phyloP scores from a whole-genome alignment of 2,329 filamentous ascomycete species.

The Ophiocordyceps sinensis region DNA sequence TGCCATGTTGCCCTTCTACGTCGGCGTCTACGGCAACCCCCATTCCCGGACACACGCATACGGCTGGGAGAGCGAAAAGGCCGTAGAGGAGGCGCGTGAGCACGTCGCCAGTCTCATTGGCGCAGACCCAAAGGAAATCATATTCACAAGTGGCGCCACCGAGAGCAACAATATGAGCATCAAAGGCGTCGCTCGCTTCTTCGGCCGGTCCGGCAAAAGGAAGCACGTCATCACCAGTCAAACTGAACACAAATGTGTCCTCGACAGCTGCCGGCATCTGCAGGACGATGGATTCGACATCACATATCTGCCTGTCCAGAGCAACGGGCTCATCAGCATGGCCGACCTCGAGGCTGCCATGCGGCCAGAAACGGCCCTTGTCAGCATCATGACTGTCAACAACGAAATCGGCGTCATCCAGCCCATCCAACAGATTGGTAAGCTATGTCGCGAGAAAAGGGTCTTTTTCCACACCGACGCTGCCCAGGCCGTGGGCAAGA shows the following conservation, averaged over 20 bases:
- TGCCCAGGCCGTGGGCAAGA: conserved; percentile 97
- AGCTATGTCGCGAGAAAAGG: conserved; percentile 80
- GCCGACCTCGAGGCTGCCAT: conserved; percentile 78
- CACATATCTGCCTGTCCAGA: conserved; percentile 88
- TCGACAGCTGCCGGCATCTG: conserved; percentile 92
- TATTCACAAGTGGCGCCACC: conserved; percentile 95
- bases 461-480: conserved; percentile 97
- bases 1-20: conserved; percentile 90
- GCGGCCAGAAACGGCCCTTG: conserved; percentile 75
- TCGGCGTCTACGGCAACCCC: conserved; percentile 88
- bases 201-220: conserved; percentile 87
- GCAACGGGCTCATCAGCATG: conserved; percentile 73
- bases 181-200: conserved; percentile 94
- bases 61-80: conserved; percentile 95
- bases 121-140: conserved; percentile 93
- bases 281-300: conserved; percentile 94
- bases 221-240: conserved; percentile 96
- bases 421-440: conserved; percentile 84
- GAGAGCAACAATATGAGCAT: conserved; percentile 99
- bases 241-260: conserved; percentile 97
- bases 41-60: conserved; percentile 96
- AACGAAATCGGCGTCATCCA: conserved; percentile 99
- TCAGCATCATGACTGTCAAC: conserved; percentile 98
- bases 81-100: conserved; percentile 71
- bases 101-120: conserved; percentile 80